These are phyloP conservation scores for Biscogniauxia sp. DNA, from an alignment of 2,329 filamentous ascomycete species.

Conservation along the genomic window DNA sequence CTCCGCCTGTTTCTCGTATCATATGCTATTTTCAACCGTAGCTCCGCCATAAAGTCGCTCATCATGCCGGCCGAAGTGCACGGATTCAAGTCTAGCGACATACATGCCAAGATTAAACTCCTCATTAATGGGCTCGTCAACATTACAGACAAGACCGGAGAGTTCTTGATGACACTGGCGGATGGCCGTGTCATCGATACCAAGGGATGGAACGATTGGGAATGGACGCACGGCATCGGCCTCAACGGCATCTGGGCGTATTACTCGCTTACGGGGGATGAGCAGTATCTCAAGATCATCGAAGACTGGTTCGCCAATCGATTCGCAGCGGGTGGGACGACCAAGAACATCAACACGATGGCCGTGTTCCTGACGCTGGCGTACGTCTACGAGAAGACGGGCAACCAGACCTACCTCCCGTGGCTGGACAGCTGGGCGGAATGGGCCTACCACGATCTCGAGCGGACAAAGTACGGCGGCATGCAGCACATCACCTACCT, in stretches of 20 bases:
- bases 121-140: slow-evolving; percentile 74
- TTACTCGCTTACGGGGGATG: slow-evolving; percentile 67
- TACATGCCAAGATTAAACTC: slow-evolving; percentile 58
- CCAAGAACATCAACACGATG: slow-evolving; percentile 87
- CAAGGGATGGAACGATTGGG: slow-evolving; percentile 82
- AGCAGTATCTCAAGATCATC: slow-evolving; percentile 61
- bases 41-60: neutral
- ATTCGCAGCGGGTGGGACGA: slow-evolving; percentile 68
- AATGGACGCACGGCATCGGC: slow-evolving; percentile 79
- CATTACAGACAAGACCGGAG: slow-evolving; percentile 71
- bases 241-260: slow-evolving; percentile 83
- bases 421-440: slow-evolving; percentile 82
- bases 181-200: slow-evolving; percentile 79
- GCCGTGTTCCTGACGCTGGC: slow-evolving; percentile 73
- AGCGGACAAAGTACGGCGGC: slow-evolving; percentile 66
- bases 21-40: neutral
- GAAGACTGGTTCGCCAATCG: slow-evolving; percentile 70
- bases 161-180: slow-evolving; percentile 68
- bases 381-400: slow-evolving; percentile 73
- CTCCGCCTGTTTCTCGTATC: neutral
- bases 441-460: slow-evolving; percentile 76
- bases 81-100: slow-evolving; percentile 45
- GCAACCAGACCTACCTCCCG: slow-evolving; percentile 66
- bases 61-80: slow-evolving; percentile 43
- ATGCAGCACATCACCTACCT: slow-evolving; percentile 77